Evolutionary conservation across 805 yeast genomes (phyloP), one percentile per base, ranked within the genome.

Genomic region (Wickerhamiella azymoides): DNA sequence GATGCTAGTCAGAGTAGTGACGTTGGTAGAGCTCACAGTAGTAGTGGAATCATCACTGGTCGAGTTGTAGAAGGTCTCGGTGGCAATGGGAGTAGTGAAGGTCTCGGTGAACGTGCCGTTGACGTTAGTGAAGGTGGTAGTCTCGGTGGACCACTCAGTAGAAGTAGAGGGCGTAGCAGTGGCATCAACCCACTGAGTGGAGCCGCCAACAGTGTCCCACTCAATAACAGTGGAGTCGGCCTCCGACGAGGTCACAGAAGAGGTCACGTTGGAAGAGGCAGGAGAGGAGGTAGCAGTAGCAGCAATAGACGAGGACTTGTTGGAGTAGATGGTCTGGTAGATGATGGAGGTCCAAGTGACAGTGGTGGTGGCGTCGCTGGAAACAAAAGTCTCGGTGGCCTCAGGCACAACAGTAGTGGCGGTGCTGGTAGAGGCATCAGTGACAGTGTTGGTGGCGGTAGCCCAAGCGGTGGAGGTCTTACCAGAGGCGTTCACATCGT

Each of bases 261-360:
- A 5, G 10, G 24, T 7, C n/a, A 18, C 36, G 14, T 17, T 33
- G 14, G 36, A 17, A 33, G 36, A 8, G n/a, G n/a, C n/a, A n/a
- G n/a, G n/a, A n/a, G n/a, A n/a, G n/a, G n/a, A n/a, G n/a, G n/a
- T n/a, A 16, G 36, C 39, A 11, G 38, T 42, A 42, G 39, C 26
- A 19, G 38, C 26, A 18, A 9, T 35, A 8, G 24, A 21, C 24
- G 24, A 21, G 4, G 24, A 21, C 6, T 7, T 4, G 24, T 21
- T 21, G 24, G 42, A 40, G 27, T 47, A 43, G 10, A 51, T 48
- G 1, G 57, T 54, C 21, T 51, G 16, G 42, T 17, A 42, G 16
- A 42, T 36, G 24, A 30, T 35, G 3, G 45, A 42, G 18, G 46
- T 43, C 10, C 26, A 14, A 5, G 11, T 9, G 18, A 37, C n/a